Base-by-base conservation (phyloP, 495 filamentous ascomycete genomes). In the Talaromyces liani region DNA sequence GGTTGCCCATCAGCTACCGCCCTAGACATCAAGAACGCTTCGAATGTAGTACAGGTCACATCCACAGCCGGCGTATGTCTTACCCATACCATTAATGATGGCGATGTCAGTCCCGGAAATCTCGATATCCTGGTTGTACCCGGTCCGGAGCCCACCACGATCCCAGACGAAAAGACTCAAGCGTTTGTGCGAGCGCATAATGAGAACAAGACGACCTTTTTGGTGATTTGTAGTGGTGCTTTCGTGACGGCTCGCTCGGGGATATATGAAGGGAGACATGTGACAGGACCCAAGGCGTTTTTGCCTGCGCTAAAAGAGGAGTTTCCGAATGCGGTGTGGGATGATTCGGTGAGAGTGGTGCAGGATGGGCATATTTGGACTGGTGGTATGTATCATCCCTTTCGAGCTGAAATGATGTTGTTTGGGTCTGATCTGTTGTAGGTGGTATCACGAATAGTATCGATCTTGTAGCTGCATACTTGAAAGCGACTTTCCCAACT, bases 381-480 rank as follows among this genome's bases (percentile, higher is more conserved):
- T 12, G 75, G 80, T 64, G 85, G 84, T 87, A 75, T 59, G 81
- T 73, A 12, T 6, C 63, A n/a, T 34, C 20, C 49, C 56, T 39
- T 16, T 58, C 24, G 6, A 27, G 1, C 8, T 22, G 4, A 6
- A 29, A 25, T 56, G 24, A 29, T 56, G 53, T 12, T 29, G 51
- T 3, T 29, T 29, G 27, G 29, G 7, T 18, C 56, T 58, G 56
- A 63, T 54, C 6, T 24, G 18, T 61, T 53, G 63, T 51, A 86
- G 84, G 84, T 8, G 84, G 83, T 51, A 76, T 88, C 25, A 87
- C 85, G 25, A 87, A 87, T 65, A 84, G 85, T 7, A 83, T 85
- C 65, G 86, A 88, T 65, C 74, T 87, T 53, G 80, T 86, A 7
- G 75, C 82, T 8, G 78, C 77, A 25, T 88, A 86, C 66, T 70